Evolutionary conservation across 192 early-diverging fungal species (phyloP).

Genomic region (Coemansia sp.): DNA sequence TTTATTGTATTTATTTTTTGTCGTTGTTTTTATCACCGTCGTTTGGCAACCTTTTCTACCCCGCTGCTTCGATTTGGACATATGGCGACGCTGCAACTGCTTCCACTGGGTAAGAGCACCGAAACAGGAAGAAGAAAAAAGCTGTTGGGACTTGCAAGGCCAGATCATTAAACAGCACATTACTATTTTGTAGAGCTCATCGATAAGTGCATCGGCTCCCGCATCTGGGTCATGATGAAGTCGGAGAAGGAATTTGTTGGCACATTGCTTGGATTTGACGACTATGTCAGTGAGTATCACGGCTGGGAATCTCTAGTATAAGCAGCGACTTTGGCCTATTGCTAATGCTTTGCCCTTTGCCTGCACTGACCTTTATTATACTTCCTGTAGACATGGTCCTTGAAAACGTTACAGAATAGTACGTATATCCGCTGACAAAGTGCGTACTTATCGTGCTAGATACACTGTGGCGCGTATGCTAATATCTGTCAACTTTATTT

Average conservation of each 20-base stretch:
- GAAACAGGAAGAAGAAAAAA: not conserved
- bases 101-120: slow-evolving; percentile 49
- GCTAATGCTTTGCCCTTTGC: not conserved
- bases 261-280: slow-evolving; percentile 96
- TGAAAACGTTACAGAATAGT: slow-evolving; percentile 90
- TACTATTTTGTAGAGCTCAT: slow-evolving; percentile 77
- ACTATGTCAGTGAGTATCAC: slow-evolving; percentile 83
- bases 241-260: slow-evolving; percentile 96
- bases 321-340: too few species aligned
- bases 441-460: not conserved
- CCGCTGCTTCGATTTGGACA: too few species aligned
- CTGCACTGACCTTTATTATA: not conserved
- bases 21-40: not conserved
- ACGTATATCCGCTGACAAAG: slow-evolving; percentile 28
- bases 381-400: slow-evolving; percentile 86
- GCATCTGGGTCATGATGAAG: slow-evolving; percentile 99
- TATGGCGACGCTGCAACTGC: slow-evolving; percentile 56
- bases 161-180: not conserved
- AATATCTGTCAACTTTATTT: too few species aligned
- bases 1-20: not conserved
- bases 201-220: slow-evolving; percentile 96
- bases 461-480: too few species aligned
- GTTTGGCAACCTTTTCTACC: not conserved
- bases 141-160: not conserved
- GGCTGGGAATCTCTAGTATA: not conserved